Evolutionary conservation across 1,284 basidiomycete species (phyloP), one percentile per base, ranked within the genome.

Genomic region (Ceratobasidium sp.): DNA sequence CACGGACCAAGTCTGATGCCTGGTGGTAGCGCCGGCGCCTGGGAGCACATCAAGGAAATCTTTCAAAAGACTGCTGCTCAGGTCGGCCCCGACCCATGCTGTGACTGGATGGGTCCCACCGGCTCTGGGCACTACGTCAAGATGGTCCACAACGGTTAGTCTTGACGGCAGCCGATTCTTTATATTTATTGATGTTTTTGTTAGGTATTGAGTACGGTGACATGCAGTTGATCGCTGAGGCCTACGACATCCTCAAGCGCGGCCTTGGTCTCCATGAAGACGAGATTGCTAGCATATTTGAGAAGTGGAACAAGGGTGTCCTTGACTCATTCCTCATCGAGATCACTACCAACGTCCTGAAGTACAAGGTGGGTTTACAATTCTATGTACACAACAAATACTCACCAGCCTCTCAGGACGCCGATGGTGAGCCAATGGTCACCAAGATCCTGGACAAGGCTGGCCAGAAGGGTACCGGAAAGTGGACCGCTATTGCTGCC

Each of bases 141-240:
- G 90, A 97, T 99, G 97, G 98, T 99, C 79, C 98, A 98, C 90
- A 98, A 98, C 82, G 96, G 95, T 91, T 86, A 84, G 83, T 82
- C 78, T 79, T 56, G 47, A 5, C 26, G 6, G 7, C 15, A 26
- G 8, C 20, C 15, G 5, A 47, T 23, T 28, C 23, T 77, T 68
- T 60, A 37, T 51, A 73, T 71, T 78, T 39, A 35, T 49, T 49
- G 71, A 63, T 67, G n/a, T 17, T 76, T 60, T 76, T 67, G 51
- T 56, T 37, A 94, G 93, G 96, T 88, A 98, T 98, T 85, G 96
- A 98, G 86, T 99, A 99, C 86, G 98, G 98, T 86, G 98, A 99
- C 88, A 99, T 99, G 98, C 98, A 99, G 86, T 89, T 99, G 84
- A 99, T 99, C 82, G 94, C 96, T 80, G 98, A 99, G 87, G 96